Conservation (phyloP, 768 basidiomycete genomes). For the Coprinopsis sp. region DNA sequence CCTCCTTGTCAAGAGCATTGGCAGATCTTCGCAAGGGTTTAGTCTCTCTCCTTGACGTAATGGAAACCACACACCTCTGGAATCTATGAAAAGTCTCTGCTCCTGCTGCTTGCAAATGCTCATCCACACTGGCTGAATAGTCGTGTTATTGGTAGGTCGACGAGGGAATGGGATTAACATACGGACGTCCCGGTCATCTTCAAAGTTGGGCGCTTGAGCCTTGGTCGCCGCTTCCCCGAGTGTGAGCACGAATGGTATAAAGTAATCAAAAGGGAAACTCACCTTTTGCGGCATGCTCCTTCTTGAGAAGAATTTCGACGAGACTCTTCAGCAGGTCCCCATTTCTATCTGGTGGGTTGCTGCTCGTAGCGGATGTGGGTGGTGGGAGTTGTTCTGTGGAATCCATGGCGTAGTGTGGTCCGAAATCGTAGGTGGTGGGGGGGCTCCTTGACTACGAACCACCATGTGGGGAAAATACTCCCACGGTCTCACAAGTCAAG, state of each 20-base stretch:
- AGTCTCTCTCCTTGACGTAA: conserved; percentile 4
- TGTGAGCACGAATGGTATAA: neutral
- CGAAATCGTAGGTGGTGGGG: too few relatives aligned
- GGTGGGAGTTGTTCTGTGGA: conserved; percentile 1
- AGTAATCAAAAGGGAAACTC: conserved; percentile 9
- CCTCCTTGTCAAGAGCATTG: conserved; percentile 63
- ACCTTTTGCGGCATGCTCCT: conserved; percentile 29
- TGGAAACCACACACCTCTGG: conserved; percentile 42
- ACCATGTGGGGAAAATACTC: too few relatives aligned
- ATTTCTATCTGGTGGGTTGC: conserved; percentile 32
- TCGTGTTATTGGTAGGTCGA: neutral
- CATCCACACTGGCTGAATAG: conserved; percentile 54
- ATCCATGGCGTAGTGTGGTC: conserved; percentile 1
- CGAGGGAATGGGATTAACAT: conserved; percentile 28
- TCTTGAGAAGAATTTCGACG: conserved; percentile 47
- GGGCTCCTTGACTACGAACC: too few relatives aligned
- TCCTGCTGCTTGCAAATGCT: conserved; percentile 63
- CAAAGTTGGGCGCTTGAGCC: conserved; percentile 43
- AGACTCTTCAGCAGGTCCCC: conserved; percentile 48
- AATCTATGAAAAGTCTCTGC: conserved; percentile 63
- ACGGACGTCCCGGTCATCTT: conserved; percentile 66
- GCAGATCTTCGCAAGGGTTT: conserved; percentile 38
- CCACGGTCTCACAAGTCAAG: too few relatives aligned
- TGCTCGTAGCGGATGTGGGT: conserved; percentile 17
- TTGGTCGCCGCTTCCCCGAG: conserved; percentile 21